These are phyloP conservation scores for Ceratobasidium theobromae DNA, from an alignment of 1,284 basidiomycete species.

Conservation along the genomic window DNA sequence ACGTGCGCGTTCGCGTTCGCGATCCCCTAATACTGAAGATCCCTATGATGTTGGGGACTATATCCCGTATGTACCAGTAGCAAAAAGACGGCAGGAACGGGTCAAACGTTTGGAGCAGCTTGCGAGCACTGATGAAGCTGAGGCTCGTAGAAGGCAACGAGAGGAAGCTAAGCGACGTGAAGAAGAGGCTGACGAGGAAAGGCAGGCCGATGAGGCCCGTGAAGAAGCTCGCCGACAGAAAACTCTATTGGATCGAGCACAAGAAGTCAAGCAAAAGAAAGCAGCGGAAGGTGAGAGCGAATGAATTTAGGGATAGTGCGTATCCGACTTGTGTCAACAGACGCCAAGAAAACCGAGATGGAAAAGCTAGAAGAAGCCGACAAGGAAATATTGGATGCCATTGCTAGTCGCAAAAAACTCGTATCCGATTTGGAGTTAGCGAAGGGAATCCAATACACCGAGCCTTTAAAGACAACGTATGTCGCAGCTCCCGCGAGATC, in stretches of 20 bases:
- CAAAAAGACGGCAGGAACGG: conserved; percentile 79
- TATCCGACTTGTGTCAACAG: conserved; percentile 46
- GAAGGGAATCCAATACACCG: conserved; percentile 87
- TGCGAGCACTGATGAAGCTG: conserved; percentile 52
- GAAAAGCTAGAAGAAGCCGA: conserved; percentile 88
- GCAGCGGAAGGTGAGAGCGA: conserved; percentile 69
- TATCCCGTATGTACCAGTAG: conserved; percentile 85
- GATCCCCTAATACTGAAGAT: conserved; percentile 40
- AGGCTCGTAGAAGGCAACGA: conserved; percentile 56
- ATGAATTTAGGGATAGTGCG: background rate
- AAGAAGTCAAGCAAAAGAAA: conserved; percentile 84
- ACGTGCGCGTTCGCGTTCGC: conserved; percentile 11
- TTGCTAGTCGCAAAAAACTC: conserved; percentile 87
- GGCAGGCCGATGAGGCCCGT: conserved; percentile 69
- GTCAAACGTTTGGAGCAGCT: conserved; percentile 60
- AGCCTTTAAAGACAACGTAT: conserved; percentile 80
- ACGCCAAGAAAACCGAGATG: conserved; percentile 79
- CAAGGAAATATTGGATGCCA: conserved; percentile 86
- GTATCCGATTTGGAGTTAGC: conserved; percentile 92
- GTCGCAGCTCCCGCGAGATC: conserved; percentile 38
- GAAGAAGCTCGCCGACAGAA: conserved; percentile 79
- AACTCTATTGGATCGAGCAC: conserved; percentile 85
- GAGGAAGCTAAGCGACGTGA: conserved; percentile 57
- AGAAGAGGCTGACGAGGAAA: conserved; percentile 70
- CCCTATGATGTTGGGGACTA: conserved; percentile 59